Evolutionary conservation across 257 asterid species (phyloP).

Genomic region (Mitragyna speciosa): DNA sequence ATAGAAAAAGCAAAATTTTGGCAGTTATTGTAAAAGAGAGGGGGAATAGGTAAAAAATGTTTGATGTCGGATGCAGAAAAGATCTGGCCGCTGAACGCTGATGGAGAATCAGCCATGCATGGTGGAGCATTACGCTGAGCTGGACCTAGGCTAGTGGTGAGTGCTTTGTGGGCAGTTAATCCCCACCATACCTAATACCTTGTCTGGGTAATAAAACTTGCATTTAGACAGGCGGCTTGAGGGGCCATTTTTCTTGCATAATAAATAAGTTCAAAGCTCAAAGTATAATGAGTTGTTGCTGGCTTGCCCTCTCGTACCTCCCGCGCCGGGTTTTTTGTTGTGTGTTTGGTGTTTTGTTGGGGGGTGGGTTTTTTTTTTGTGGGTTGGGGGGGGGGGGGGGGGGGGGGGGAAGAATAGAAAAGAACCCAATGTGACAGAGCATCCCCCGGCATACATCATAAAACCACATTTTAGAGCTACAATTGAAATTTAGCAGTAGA

Average conservation of each 20-base stretch:
- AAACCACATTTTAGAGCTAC: neutral
- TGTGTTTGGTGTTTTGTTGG: too few species aligned
- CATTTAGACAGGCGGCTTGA: neutral
- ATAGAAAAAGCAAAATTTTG: too few species aligned
- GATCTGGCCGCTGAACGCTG: slow-evolving; percentile 1
- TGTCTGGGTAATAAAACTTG: neutral
- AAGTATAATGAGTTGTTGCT: neutral
- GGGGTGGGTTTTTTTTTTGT: too few species aligned
- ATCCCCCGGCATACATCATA: too few species aligned
- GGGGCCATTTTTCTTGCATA: neutral
- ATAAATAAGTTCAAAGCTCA: neutral
- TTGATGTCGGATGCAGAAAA: neutral
- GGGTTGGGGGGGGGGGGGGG: too few species aligned
- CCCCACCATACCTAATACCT: neutral
- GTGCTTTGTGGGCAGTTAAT: neutral
- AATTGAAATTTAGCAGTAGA: neutral
- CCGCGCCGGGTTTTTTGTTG: too few species aligned
- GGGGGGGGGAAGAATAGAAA: too few species aligned
- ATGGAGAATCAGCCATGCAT: slow-evolving; percentile 7
- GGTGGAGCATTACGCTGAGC: neutral
- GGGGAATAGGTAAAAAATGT: neutral
- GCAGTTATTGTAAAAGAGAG: too few species aligned
- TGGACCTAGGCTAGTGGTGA: neutral
- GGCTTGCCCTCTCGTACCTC: neutral
- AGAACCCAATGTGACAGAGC: too few species aligned